Evolutionary conservation across 805 yeast genomes (phyloP).

Genomic region (Metschnikowia vanudenii): DNA sequence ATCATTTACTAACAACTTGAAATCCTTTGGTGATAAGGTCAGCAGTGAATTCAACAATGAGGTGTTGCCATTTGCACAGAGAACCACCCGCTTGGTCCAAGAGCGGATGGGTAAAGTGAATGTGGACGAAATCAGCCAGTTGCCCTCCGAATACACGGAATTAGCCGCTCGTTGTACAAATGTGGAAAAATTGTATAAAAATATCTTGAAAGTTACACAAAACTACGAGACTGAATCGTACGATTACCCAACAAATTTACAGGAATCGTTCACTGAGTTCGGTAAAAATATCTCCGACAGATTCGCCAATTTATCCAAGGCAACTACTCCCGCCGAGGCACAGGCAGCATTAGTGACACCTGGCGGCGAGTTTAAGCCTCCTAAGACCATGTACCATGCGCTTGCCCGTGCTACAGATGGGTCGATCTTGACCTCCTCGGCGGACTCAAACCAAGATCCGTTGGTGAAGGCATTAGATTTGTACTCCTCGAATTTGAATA

Average conservation of each 20-base stretch:
- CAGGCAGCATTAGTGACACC: slow-evolving; percentile 59
- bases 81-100: slow-evolving; percentile 76
- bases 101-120: slow-evolving; percentile 72
- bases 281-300: slow-evolving; percentile 64
- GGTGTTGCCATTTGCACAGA: slow-evolving; percentile 64
- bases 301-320: slow-evolving; percentile 66
- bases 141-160: slow-evolving; percentile 75
- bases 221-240: slow-evolving; percentile 74
- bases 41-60: slow-evolving; percentile 55
- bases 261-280: slow-evolving; percentile 73
- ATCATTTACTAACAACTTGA: slow-evolving; percentile 42
- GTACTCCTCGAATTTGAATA: slow-evolving; percentile 67
- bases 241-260: slow-evolving; percentile 76
- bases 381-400: slow-evolving; percentile 83
- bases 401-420: slow-evolving; percentile 71
- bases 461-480: slow-evolving; percentile 62
- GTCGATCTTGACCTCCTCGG: slow-evolving; percentile 41
- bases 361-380: slow-evolving; percentile 51
- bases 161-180: slow-evolving; percentile 41
- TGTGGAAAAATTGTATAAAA: slow-evolving; percentile 41
- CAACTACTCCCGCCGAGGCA: slow-evolving; percentile 77
- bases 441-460: slow-evolving; percentile 44
- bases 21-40: slow-evolving; percentile 41
- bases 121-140: slow-evolving; percentile 66
- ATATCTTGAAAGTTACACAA: slow-evolving; percentile 42